phyloP scores from a whole-genome alignment of 148 eudicot species.

The Chenopodium formosanum region DNA sequence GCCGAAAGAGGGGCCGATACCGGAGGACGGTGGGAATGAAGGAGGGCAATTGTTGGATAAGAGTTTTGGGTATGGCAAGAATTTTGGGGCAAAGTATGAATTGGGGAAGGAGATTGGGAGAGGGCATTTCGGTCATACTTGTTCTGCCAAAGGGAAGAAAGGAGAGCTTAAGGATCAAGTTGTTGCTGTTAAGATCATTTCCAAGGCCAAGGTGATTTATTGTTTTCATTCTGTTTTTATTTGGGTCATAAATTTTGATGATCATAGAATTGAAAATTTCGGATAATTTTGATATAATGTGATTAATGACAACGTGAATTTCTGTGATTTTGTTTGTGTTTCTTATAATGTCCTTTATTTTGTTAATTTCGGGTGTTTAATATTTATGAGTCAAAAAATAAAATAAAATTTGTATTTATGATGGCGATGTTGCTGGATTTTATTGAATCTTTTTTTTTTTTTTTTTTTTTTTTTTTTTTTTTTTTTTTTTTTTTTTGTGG shows the following conservation, averaged over 20 bases:
- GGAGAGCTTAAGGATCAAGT: conserved; percentile 52
- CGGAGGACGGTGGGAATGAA: conserved; percentile 38
- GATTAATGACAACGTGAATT: neutral
- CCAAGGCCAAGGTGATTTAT: conserved; percentile 57
- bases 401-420: neutral
- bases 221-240: neutral
- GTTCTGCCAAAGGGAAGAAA: conserved; percentile 47
- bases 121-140: conserved; percentile 78
- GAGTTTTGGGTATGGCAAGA: conserved; percentile 59
- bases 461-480: neutral
- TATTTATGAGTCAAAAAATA: too few relatives aligned
- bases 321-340: neutral
- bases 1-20: conserved; percentile 51
- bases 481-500: neutral
- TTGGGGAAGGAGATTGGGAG: conserved; percentile 66
- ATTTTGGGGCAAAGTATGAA: conserved; percentile 59
- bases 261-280: neutral
- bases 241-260: neutral
- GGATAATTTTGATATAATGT: neutral
- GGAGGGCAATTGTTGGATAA: conserved; percentile 41
- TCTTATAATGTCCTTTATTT: neutral
- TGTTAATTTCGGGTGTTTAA: neutral
- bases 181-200: conserved; percentile 70
- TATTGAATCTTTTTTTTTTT: neutral
- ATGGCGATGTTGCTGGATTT: conserved; percentile 4